Evolutionary conservation across 495 filamentous ascomycete species (phyloP).

Genomic region (Penicillium lividum): DNA sequence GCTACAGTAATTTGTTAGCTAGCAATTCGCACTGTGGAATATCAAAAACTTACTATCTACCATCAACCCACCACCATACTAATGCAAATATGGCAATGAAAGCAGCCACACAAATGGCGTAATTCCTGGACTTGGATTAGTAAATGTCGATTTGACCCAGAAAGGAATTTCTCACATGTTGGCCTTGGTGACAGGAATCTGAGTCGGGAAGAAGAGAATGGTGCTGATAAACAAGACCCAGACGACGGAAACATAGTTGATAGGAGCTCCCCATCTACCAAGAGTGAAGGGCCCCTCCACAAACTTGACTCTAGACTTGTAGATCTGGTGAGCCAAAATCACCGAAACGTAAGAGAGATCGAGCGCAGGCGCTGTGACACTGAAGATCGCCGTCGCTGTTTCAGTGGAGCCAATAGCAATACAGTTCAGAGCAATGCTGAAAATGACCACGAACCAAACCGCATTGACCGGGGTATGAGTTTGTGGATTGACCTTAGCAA

Average conservation of each 20-base stretch:
- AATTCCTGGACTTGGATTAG: slow-evolving; percentile 53
- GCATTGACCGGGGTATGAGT: slow-evolving; percentile 68
- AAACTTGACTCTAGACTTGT: slow-evolving; percentile 58
- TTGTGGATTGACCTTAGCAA: slow-evolving; percentile 55
- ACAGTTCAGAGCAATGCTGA: slow-evolving; percentile 60
- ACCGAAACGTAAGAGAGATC: slow-evolving; percentile 71
- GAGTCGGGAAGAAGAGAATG: slow-evolving; percentile 66
- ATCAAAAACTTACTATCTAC: slow-evolving; percentile 49
- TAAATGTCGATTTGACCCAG: neutral
- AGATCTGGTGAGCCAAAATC: slow-evolving; percentile 63
- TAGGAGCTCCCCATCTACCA: slow-evolving; percentile 56
- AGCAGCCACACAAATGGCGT: slow-evolving; percentile 64
- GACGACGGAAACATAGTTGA: slow-evolving; percentile 61
- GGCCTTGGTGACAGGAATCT: slow-evolving; percentile 57
- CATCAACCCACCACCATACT: slow-evolving; percentile 66
- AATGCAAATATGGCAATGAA: slow-evolving; percentile 63
- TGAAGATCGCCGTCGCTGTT: slow-evolving; percentile 70
- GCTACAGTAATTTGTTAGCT: slow-evolving; percentile 22
- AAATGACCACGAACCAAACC: slow-evolving; percentile 71
- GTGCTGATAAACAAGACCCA: slow-evolving; percentile 71
- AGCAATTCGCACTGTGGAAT: no score
- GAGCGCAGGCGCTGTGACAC: slow-evolving; percentile 67
- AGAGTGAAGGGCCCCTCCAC: slow-evolving; percentile 66
- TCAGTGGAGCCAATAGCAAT: slow-evolving; percentile 70
- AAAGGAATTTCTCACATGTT: slow-evolving; percentile 55